These are phyloP conservation scores for Pouteria glomerata DNA, from an alignment of 148 eudicot species.

Conservation along the genomic window DNA sequence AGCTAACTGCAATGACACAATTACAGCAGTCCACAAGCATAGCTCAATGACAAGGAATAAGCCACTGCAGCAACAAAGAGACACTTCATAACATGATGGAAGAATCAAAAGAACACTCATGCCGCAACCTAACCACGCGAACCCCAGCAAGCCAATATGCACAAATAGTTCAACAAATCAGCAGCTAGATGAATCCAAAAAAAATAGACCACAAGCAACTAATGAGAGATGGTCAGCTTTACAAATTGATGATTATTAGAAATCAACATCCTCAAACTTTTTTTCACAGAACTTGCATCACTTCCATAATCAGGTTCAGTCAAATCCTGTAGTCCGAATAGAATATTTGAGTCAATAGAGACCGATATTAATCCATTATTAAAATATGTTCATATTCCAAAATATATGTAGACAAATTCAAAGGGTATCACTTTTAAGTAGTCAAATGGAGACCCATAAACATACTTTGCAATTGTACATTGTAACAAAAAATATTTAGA, in stretches of 20 bases:
- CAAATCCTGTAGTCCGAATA: constrained; percentile 45
- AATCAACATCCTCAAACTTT: constrained; percentile 40
- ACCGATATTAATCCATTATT: background rate
- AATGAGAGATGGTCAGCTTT: background rate
- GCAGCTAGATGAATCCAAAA: too few relatives aligned
- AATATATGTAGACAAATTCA: constrained; percentile 66
- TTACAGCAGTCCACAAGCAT: too few relatives aligned
- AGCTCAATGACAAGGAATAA: too few relatives aligned
- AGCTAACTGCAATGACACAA: too few relatives aligned
- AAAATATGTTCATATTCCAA: background rate
- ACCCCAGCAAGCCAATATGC: too few relatives aligned
- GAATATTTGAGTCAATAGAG: background rate
- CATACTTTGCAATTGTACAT: background rate
- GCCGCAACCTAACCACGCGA: too few relatives aligned
- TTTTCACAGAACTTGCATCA: constrained; percentile 86
- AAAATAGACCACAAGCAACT: too few relatives aligned
- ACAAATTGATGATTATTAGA: constrained; percentile 3
- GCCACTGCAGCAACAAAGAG: too few relatives aligned
- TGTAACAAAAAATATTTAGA: background rate
- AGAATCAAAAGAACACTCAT: too few relatives aligned
- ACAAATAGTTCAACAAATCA: too few relatives aligned
- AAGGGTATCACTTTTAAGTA: background rate
- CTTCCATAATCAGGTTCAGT: constrained; percentile 98
- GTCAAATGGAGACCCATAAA: background rate
- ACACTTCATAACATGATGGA: too few relatives aligned